A percentile compares a stretch with the other conserved stretches of the same genome.
phyloP scores from a whole-genome alignment of 306 rosid genomes.

The Vigna nakashimae region DNA sequence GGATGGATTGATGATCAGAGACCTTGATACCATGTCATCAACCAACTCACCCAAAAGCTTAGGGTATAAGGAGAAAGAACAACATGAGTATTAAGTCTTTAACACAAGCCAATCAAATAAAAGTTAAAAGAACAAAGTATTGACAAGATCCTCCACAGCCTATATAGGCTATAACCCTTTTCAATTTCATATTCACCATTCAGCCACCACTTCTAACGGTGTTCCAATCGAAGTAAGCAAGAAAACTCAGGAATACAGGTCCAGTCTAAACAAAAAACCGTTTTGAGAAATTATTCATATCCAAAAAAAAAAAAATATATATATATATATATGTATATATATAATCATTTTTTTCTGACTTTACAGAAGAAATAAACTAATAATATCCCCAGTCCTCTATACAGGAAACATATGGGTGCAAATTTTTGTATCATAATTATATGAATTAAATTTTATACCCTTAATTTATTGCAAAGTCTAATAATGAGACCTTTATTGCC shows the following conservation, averaged over 20 bases:
- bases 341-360: too few species aligned
- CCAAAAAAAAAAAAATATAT: too few species aligned
- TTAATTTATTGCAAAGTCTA: too few species aligned
- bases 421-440: too few species aligned
- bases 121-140: not conserved
- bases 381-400: not conserved
- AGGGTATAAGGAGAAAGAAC: slow-evolving; percentile 6
- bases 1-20: not conserved
- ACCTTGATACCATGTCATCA: slow-evolving; percentile 9
- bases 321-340: too few species aligned
- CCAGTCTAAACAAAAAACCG: not conserved
- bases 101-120: not conserved
- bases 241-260: not conserved
- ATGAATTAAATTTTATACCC: too few species aligned
- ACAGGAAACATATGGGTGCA: not conserved
- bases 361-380: slow-evolving; percentile 2
- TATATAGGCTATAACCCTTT: not conserved
- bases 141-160: not conserved
- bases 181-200: not conserved
- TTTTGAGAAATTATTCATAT: not conserved
- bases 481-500: too few species aligned
- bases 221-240: not conserved
- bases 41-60: slow-evolving; percentile 5
- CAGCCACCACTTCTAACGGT: not conserved
- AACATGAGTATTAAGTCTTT: not conserved